Conservation (phyloP, 2,329 filamentous ascomycete species). For the Alternaria rosae region DNA sequence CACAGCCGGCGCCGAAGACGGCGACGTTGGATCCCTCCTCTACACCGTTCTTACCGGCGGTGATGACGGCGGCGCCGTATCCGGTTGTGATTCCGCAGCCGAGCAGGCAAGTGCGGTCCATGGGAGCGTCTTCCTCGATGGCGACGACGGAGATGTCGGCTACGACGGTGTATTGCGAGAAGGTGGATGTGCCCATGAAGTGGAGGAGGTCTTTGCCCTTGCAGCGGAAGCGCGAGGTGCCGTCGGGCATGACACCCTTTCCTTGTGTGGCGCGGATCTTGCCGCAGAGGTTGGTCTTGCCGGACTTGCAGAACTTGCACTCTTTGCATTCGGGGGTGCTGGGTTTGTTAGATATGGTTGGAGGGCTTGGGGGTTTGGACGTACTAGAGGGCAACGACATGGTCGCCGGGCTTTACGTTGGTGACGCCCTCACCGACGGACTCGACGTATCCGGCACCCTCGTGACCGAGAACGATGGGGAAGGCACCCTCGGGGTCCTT, state of each 20-base stretch:
- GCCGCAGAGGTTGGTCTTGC: constrained; percentile 98
- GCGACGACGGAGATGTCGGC: constrained; percentile 98
- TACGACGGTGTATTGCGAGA: constrained; percentile 98
- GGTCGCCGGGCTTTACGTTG: constrained; percentile 90
- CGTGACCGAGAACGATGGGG: constrained; percentile 54
- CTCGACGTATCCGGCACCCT: constrained; percentile 54
- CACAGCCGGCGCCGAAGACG: constrained; percentile 94
- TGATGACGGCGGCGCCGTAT: constrained; percentile 94
- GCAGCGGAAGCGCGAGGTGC: constrained; percentile 91
- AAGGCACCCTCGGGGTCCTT: constrained; percentile 86
- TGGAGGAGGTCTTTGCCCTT: constrained; percentile 95
- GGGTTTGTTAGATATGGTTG: constrained; percentile 27
- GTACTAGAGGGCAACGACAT: constrained; percentile 66
- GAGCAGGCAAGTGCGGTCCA: constrained; percentile 94
- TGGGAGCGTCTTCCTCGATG: constrained; percentile 86
- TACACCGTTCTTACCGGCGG: constrained; percentile 72
- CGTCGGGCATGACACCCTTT: constrained; percentile 95
- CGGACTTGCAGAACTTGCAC: constrained; percentile 99
- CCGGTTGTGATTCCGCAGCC: constrained; percentile 99
- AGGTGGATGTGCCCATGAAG: constrained; percentile 99
- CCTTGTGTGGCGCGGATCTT: constrained; percentile 98
- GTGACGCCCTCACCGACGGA: constrained; percentile 89
- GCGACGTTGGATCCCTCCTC: constrained; percentile 90
- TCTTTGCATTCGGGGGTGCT: constrained; percentile 96
- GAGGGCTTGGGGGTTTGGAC: constrained; percentile 7